These are phyloP conservation scores for Dryas integrifolia DNA, from an alignment of 331 rosid genomes.

Conservation along the genomic window DNA sequence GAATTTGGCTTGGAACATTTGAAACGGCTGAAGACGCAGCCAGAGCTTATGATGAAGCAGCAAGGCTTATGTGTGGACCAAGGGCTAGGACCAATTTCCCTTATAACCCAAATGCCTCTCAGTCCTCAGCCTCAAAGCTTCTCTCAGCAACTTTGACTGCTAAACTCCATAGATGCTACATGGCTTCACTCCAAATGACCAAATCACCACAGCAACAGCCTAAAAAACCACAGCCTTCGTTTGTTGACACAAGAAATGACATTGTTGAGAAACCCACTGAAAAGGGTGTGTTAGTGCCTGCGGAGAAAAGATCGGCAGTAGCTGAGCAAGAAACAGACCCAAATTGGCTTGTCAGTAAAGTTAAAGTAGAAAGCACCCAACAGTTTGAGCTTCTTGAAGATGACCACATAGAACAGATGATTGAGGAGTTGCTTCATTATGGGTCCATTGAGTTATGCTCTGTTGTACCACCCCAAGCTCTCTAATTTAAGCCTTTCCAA, in stretches of 20 bases:
- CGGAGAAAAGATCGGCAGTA: constrained; percentile 30
- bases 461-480: constrained; percentile 39
- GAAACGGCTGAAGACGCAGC: constrained; percentile 98
- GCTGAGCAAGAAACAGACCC: constrained; percentile 25
- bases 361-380: constrained; percentile 47
- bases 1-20: constrained; percentile 96
- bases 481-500: constrained; percentile 14
- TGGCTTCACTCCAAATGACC: constrained; percentile 87
- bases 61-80: constrained; percentile 88
- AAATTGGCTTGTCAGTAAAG: constrained; percentile 45
- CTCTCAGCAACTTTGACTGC: constrained; percentile 89
- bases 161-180: constrained; percentile 76
- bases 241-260: constrained; percentile 11
- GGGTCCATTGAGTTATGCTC: constrained; percentile 84
- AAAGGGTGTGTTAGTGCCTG: constrained; percentile 8
- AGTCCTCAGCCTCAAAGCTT: constrained; percentile 74
- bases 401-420: constrained; percentile 94
- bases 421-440: constrained; percentile 75
- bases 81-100: constrained; percentile 95
- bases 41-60: constrained; percentile 91
- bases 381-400: constrained; percentile 66
- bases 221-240: constrained; percentile 28
- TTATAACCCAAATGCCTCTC: constrained; percentile 67
- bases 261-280: constrained; percentile 8
- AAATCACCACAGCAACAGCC: constrained; percentile 42